A percentile compares a stretch with the other conserved stretches of the same genome.
These are phyloP conservation scores for Conringia planisiliqua DNA, from an alignment of 345 rosid species.

Conservation along the genomic window DNA sequence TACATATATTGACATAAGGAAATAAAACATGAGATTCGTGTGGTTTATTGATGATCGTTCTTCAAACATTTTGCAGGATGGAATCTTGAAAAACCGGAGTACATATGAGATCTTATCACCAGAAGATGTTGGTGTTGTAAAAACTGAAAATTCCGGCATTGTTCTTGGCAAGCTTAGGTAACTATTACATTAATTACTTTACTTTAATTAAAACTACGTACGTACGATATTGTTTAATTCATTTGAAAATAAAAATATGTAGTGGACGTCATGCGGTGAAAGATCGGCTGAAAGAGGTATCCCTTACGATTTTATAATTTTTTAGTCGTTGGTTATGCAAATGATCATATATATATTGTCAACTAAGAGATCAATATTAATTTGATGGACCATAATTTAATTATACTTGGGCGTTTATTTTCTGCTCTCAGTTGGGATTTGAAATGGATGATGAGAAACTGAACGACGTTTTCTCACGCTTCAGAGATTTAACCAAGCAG, in stretches of 20 bases:
- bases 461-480: conserved; percentile 60
- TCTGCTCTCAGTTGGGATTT: conserved; percentile 63
- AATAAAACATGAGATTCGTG: not conserved
- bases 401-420: not conserved
- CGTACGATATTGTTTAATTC: not conserved
- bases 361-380: no score
- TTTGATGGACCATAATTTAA: not conserved
- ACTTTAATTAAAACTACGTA: not conserved
- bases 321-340: not conserved
- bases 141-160: conserved; percentile 63
- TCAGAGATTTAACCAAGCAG: conserved; percentile 75
- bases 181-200: not conserved
- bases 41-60: not conserved
- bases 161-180: conserved; percentile 90
- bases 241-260: not conserved
- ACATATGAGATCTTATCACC: conserved; percentile 89
- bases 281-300: conserved; percentile 56
- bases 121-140: conserved; percentile 75
- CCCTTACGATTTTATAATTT: not conserved
- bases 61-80: conserved; percentile 50
- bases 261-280: conserved; percentile 95
- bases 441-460: conserved; percentile 68
- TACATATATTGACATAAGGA: conserved; percentile 22
- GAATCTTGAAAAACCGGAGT: conserved; percentile 81
- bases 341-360: not conserved